Percentiles rank a stretch among this genome's conserved stretches.
phyloP scores from a whole-genome alignment of 306 rosid genomes.

The Phaseolus lunatus region DNA sequence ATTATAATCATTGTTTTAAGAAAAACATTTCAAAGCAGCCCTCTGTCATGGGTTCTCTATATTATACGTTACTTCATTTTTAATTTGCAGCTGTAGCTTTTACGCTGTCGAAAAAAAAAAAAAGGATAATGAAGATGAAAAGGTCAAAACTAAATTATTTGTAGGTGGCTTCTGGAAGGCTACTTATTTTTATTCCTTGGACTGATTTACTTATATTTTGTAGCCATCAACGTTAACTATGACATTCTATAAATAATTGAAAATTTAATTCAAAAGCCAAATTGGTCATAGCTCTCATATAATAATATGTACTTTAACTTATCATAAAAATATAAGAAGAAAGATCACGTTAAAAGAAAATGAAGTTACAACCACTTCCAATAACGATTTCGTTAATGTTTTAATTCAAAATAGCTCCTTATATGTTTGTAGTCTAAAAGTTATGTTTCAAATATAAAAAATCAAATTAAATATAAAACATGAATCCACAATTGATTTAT shows the following conservation, averaged over 20 bases:
- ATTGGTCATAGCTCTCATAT: neutral
- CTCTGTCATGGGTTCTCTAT: neutral
- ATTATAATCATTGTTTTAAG: neutral
- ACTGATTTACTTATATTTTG: neutral
- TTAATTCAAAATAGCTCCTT: neutral
- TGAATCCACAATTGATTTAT: no score
- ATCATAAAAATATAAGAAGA: neutral
- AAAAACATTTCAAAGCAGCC: neutral
- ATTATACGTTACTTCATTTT: neutral
- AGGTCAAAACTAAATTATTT: constrained; percentile 14
- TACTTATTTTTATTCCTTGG: neutral
- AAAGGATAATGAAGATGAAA: neutral
- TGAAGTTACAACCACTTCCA: constrained; percentile 29
- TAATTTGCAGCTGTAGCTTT: neutral
- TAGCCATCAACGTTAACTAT: constrained; percentile 5
- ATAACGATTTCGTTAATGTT: neutral
- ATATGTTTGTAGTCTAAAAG: no score
- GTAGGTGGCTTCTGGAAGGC: neutral
- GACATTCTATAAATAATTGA: neutral
- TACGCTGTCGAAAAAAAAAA: neutral
- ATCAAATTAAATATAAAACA: no score
- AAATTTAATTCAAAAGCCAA: constrained; percentile 3
- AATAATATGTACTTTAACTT: neutral
- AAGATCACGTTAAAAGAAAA: neutral
- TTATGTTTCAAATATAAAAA: no score